A percentile compares a stretch with the other conserved stretches of the same genome.
phyloP scores from a whole-genome alignment of 192 early-diverging fungal genomes.

The Backusella sp. region DNA sequence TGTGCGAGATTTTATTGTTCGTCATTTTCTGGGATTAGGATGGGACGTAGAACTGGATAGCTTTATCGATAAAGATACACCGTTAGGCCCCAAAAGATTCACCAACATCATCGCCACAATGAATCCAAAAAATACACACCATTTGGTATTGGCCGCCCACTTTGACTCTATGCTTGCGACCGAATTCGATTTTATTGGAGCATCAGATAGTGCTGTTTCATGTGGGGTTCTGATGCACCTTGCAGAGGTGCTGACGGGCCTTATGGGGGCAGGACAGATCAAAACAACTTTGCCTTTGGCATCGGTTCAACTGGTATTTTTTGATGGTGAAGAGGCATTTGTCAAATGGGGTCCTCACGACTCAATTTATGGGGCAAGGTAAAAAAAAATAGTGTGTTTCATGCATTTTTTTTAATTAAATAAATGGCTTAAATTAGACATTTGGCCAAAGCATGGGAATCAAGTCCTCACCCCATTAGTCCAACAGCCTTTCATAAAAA shows the following conservation, averaged over 20 bases:
- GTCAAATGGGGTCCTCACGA: constrained; percentile 69
- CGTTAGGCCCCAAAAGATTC: constrained; percentile 71
- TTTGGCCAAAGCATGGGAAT: constrained; percentile 79
- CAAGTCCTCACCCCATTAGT: background rate
- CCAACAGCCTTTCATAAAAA: background rate
- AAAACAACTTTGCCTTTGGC: constrained; percentile 22
- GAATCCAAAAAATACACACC: constrained; percentile 62
- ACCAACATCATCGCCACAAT: constrained; percentile 91
- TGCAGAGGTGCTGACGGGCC: constrained; percentile 62
- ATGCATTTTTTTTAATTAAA: background rate
- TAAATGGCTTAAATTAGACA: constrained; percentile 39
- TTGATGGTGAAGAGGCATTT: constrained; percentile 97
- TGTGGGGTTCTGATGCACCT: constrained; percentile 88
- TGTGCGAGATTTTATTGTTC: constrained; percentile 71
- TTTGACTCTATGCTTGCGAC: constrained; percentile 88
- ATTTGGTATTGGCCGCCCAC: constrained; percentile 88
- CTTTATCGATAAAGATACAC: constrained; percentile 73
- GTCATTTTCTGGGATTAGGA: constrained; percentile 56
- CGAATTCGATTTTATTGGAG: constrained; percentile 73
- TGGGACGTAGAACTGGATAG: constrained; percentile 81
- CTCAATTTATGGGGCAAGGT: constrained; percentile 85
- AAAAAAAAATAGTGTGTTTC: background rate
- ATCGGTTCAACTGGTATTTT: constrained; percentile 84
- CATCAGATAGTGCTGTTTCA: constrained; percentile 90
- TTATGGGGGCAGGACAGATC: constrained; percentile 17